Evolutionary conservation across 305 asterid species (phyloP).

Genomic region (Fraxinus velutina): DNA sequence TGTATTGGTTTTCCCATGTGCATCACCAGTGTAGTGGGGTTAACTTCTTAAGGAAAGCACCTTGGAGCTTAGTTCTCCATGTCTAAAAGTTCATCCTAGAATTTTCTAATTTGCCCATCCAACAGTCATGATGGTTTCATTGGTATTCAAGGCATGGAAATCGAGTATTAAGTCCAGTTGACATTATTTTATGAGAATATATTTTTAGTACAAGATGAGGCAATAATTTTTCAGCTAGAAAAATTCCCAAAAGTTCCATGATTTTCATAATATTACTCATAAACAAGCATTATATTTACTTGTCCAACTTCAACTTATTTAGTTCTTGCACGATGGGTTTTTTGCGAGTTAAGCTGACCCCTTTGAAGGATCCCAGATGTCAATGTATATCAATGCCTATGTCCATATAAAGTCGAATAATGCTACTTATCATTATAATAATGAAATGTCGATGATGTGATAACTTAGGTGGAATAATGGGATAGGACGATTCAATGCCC

Average conservation of each 20-base stretch:
- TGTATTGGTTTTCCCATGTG: background rate
- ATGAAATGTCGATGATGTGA: too few species aligned
- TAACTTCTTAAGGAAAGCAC: background rate
- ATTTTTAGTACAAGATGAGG: background rate
- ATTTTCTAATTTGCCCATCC: background rate
- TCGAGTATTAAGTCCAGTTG: background rate
- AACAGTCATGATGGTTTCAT: background rate
- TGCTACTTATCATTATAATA: too few species aligned
- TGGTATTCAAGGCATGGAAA: background rate
- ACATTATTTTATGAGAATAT: background rate
- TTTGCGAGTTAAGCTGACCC: background rate
- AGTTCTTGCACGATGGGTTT: background rate
- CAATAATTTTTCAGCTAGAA: background rate
- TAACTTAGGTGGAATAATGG: too few species aligned
- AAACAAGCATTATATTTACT: background rate
- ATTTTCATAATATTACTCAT: background rate
- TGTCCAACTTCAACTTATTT: background rate
- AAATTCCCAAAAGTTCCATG: background rate
- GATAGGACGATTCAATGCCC: too few species aligned
- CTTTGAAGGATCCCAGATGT: background rate
- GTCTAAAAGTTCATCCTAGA: background rate
- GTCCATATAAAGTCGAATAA: background rate
- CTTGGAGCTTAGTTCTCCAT: background rate
- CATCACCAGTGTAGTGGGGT: background rate
- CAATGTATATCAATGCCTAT: background rate